Conservation (phyloP, 345 rosid species). For the Eucalyptus polybractea region DNA sequence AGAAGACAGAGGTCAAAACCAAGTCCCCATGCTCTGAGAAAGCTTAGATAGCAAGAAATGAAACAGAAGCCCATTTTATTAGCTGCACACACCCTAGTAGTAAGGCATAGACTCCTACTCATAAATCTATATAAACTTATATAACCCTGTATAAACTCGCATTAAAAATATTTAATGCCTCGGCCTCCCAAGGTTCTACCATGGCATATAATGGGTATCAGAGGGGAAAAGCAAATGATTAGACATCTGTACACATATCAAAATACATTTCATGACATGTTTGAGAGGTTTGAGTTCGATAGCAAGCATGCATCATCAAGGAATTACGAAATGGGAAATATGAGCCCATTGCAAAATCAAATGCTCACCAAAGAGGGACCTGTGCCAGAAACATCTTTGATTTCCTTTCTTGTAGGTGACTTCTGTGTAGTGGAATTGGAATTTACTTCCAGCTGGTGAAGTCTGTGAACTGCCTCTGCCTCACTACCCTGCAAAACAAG, state of each 20-base stretch:
- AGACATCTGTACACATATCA: not conserved
- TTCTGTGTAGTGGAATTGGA: constrained; percentile 37
- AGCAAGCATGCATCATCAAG: not conserved
- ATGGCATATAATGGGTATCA: not conserved
- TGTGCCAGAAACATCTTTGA: constrained; percentile 20
- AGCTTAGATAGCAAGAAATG: not conserved
- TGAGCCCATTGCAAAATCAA: not conserved
- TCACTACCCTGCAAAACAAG: constrained; percentile 51
- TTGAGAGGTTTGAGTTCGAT: not conserved
- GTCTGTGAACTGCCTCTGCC: constrained; percentile 60
- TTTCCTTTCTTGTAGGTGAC: constrained; percentile 38
- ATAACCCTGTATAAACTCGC: not conserved
- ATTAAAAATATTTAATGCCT: not conserved
- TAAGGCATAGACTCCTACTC: not conserved
- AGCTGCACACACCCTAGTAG: not conserved
- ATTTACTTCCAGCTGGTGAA: constrained; percentile 54
- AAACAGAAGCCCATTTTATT: not conserved
- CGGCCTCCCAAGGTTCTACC: not conserved
- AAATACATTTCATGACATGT: not conserved
- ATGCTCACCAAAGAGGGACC: constrained; percentile 51
- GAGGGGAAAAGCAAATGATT: not conserved
- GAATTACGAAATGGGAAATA: not conserved
- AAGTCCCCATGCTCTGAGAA: not conserved
- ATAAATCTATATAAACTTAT: not conserved
- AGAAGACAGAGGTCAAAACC: not conserved